These are phyloP conservation scores for Metschnikowia matae DNA, from an alignment of 805 yeast species.

Conservation along the genomic window DNA sequence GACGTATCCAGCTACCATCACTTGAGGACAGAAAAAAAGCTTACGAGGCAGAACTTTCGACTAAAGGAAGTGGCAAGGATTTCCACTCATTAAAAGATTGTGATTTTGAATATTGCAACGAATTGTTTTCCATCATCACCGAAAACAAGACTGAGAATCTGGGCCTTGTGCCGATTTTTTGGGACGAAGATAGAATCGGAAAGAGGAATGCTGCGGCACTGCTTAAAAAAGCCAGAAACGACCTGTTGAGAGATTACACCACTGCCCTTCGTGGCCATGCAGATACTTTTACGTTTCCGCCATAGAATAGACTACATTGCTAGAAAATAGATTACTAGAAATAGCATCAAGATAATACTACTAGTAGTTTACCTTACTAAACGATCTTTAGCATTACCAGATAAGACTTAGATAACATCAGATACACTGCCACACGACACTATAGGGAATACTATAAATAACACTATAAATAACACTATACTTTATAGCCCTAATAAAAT, in stretches of 20 bases:
- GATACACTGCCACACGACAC: no score
- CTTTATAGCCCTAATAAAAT: no score
- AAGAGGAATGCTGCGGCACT: conserved; percentile 15
- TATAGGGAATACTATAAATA: no score
- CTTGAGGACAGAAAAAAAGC: conserved; percentile 5
- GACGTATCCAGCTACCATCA: conserved; percentile 13
- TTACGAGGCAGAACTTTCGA: conserved; percentile 10
- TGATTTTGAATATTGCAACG: conserved; percentile 20
- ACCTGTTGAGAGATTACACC: conserved; percentile 13
- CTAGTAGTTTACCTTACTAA: no score
- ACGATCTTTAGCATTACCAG: no score
- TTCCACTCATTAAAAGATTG: conserved; percentile 19
- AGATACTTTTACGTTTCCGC: conserved; percentile 14
- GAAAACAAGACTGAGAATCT: conserved; percentile 9
- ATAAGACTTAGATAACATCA: no score
- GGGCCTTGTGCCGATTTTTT: conserved; percentile 20
- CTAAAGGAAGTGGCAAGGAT: conserved; percentile 12
- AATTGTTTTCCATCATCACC: conserved; percentile 15
- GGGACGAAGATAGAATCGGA: conserved; percentile 17
- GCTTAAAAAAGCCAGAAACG: conserved; percentile 16
- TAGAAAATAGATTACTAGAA: neutral
- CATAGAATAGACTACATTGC: neutral
- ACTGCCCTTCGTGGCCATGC: conserved; percentile 14
- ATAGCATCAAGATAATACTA: no score
- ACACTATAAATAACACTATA: no score